Evolutionary conservation across 169 alveolate species (phyloP).

Genomic region (Toxoplasma gondii): DNA sequence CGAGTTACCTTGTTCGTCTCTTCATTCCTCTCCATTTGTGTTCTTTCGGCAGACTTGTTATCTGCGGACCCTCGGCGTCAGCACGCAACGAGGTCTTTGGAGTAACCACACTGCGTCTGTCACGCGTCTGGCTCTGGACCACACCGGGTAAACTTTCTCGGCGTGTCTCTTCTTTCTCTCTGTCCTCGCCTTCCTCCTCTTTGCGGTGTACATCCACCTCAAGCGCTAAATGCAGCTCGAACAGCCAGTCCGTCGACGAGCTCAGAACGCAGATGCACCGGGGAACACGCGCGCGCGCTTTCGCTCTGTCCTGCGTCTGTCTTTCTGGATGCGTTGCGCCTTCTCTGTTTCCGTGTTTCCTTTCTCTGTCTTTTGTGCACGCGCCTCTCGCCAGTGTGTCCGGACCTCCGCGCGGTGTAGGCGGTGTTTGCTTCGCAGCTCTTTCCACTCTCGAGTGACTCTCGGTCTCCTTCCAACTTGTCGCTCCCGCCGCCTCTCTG

Average conservation of each 20-base stretch:
- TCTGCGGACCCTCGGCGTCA: neutral
- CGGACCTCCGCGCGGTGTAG: too few species aligned
- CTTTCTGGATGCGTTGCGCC: too few species aligned
- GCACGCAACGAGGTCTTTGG: neutral
- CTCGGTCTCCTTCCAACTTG: neutral
- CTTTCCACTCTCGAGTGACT: neutral
- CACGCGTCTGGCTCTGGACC: constrained; percentile 6
- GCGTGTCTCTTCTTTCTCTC: neutral
- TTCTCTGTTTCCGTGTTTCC: too few species aligned
- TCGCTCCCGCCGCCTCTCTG: neutral
- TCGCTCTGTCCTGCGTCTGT: too few species aligned
- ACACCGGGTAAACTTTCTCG: neutral
- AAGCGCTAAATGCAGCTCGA: too few species aligned
- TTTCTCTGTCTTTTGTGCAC: too few species aligned
- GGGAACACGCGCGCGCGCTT: too few species aligned
- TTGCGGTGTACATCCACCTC: too few species aligned
- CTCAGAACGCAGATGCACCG: too few species aligned
- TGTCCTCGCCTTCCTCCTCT: neutral
- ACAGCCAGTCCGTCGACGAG: too few species aligned
- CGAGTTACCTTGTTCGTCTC: too few species aligned
- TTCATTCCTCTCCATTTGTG: neutral
- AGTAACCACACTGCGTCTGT: neutral
- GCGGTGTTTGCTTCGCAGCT: neutral
- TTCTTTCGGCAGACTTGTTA: neutral
- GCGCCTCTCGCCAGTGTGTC: too few species aligned